Percentiles rank a stretch among this genome's conserved stretches.
Conservation (phyloP, 2,329 filamentous ascomycete genomes). For the Cladosporium velox region DNA sequence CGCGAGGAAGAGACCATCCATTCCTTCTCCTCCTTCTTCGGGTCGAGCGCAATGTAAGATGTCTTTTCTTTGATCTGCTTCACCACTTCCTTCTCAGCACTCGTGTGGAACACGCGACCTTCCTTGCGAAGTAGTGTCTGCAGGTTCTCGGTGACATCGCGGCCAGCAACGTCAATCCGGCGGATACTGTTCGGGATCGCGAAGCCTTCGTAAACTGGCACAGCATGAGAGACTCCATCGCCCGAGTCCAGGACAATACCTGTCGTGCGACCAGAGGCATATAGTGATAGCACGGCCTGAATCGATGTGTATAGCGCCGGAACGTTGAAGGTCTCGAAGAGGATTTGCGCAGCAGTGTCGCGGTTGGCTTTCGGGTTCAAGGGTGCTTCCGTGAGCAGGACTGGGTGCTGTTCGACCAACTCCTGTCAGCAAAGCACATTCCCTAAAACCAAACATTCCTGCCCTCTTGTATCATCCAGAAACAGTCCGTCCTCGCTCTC, state of each 20-base stretch:
- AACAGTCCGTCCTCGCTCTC: not conserved
- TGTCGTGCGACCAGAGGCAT: conserved; percentile 92
- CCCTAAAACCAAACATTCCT: not conserved
- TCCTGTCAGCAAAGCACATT: conserved; percentile 21
- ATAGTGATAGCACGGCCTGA: conserved; percentile 92
- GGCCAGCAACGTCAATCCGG: conserved; percentile 91
- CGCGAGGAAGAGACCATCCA: conserved; percentile 75
- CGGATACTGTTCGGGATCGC: conserved; percentile 94
- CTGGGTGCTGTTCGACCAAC: conserved; percentile 68
- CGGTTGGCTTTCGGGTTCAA: conserved; percentile 94
- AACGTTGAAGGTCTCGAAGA: conserved; percentile 99
- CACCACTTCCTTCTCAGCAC: conserved; percentile 98
- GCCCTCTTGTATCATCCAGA: too few species aligned
- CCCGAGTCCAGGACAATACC: conserved; percentile 94
- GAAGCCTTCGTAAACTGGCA: conserved; percentile 97
- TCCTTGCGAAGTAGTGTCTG: conserved; percentile 88
- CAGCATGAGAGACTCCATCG: conserved; percentile 94
- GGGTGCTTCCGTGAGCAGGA: conserved; percentile 92
- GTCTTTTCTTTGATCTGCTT: conserved; percentile 94
- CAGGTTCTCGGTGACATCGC: conserved; percentile 94
- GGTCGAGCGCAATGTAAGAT: conserved; percentile 87
- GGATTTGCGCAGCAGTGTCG: conserved; percentile 92
- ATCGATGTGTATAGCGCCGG: conserved; percentile 95
- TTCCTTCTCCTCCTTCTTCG: conserved; percentile 93
- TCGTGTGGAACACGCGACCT: conserved; percentile 94